A percentile compares a stretch with the other conserved stretches of the same genome.
phyloP scores from a whole-genome alignment of 768 basidiomycete species.

The Amanita brunnescens region DNA sequence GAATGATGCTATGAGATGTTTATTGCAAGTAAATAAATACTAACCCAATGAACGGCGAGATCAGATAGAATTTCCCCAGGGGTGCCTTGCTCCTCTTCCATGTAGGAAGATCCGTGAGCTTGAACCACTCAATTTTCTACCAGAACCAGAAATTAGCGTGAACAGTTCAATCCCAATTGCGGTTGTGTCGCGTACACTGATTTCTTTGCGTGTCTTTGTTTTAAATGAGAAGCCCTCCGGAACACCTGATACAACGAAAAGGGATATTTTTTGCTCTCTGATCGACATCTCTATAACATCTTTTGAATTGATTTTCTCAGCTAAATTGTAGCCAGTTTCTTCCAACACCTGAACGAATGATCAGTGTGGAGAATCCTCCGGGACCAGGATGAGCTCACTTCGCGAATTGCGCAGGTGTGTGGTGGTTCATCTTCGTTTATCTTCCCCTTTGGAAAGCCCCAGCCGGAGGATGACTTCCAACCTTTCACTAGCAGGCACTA shows the following conservation, averaged over 20 bases:
- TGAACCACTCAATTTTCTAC: constrained; percentile 97
- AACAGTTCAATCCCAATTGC: not conserved
- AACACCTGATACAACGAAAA: constrained; percentile 85
- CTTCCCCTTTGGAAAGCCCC: constrained; percentile 99
- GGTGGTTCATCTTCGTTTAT: constrained; percentile 91
- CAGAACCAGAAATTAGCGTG: not conserved
- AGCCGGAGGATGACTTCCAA: constrained; percentile 93
- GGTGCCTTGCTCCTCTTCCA: constrained; percentile 75
- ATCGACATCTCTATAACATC: constrained; percentile 80
- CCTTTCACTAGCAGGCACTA: constrained; percentile 98
- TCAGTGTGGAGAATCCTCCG: constrained; percentile 7
- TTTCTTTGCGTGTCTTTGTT: constrained; percentile 96
- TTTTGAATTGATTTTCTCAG: constrained; percentile 51
- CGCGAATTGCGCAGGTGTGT: constrained; percentile 80
- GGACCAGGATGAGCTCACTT: constrained; percentile 44
- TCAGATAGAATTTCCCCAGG: constrained; percentile 85
- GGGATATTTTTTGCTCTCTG: constrained; percentile 82
- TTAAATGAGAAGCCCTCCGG: constrained; percentile 84
- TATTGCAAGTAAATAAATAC: constrained; percentile 13
- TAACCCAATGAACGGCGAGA: constrained; percentile 87
- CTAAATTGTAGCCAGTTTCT: constrained; percentile 92
- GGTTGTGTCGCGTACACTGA: constrained; percentile 57
- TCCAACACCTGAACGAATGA: constrained; percentile 69
- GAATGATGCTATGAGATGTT: constrained; percentile 7
- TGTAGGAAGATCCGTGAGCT: constrained; percentile 78